Conservation (phyloP, 2,329 filamentous ascomycete genomes). For the Beauveria medogensis region DNA sequence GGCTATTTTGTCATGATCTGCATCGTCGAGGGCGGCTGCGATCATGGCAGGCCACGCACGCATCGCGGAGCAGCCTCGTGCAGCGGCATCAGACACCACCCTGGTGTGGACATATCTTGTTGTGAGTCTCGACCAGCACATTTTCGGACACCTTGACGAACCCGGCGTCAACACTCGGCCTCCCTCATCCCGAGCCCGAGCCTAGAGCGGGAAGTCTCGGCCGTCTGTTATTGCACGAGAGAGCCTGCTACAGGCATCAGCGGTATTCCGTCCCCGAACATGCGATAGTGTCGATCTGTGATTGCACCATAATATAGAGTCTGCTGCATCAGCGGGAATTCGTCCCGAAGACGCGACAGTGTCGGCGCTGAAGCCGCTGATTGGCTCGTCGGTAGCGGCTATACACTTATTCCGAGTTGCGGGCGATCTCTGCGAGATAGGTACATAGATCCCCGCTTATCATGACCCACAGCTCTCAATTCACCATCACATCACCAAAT, state of each 20-base stretch:
- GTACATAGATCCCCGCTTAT: too few relatives aligned
- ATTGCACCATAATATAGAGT: too few relatives aligned
- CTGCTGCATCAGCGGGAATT: slow-evolving; percentile 1
- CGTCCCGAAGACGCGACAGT: slow-evolving; percentile 3
- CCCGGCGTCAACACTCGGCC: neutral
- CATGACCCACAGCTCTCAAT: too few relatives aligned
- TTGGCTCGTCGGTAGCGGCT: neutral
- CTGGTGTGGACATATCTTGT: neutral
- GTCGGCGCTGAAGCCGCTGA: neutral
- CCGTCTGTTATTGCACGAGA: neutral
- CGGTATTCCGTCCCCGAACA: neutral
- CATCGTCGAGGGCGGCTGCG: too few relatives aligned
- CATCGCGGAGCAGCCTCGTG: neutral
- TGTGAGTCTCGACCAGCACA: neutral
- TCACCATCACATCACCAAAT: neutral
- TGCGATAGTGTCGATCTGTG: neutral
- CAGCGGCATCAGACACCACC: neutral
- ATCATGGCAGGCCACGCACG: neutral
- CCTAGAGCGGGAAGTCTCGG: neutral
- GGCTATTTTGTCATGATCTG: neutral
- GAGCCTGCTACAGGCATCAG: too few relatives aligned
- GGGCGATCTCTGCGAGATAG: neutral
- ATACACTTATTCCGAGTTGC: neutral
- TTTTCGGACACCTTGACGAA: neutral
- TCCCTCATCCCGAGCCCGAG: neutral